Conservation (phyloP, 2,329 filamentous ascomycete genomes). For the Talaromyces atroroseus region DNA sequence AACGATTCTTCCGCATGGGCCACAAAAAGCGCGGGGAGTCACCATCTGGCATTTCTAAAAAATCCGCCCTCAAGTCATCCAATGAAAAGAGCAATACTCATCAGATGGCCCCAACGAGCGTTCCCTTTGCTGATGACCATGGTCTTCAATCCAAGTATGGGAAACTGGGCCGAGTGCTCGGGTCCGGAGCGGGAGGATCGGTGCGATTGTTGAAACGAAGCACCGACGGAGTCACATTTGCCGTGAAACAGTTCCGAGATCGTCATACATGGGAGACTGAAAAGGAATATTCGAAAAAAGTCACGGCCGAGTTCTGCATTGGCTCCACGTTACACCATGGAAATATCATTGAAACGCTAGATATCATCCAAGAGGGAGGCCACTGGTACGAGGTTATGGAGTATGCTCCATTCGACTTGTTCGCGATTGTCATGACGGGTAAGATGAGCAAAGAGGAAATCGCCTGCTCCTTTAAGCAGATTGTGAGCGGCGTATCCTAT, state of each 20-base stretch:
- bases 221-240: constrained; percentile 88
- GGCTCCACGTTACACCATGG: constrained; percentile 95
- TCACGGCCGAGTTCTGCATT: constrained; percentile 97
- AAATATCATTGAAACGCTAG: constrained; percentile 96
- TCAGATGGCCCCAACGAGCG: constrained; percentile 46
- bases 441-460: constrained; percentile 93
- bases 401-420: constrained; percentile 91
- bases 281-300: constrained; percentile 94
- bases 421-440: constrained; percentile 98
- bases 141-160: constrained; percentile 87
- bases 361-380: constrained; percentile 89
- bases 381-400: constrained; percentile 99
- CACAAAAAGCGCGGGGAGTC: constrained; percentile 62
- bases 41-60: constrained; percentile 55
- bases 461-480: constrained; percentile 86
- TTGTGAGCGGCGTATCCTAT: constrained; percentile 89
- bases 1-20: constrained; percentile 84
- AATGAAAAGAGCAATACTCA: constrained; percentile 49
- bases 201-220: constrained; percentile 90
- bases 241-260: constrained; percentile 93
- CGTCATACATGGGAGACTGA: constrained; percentile 90
- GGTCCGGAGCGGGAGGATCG: constrained; percentile 89
- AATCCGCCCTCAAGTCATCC: constrained; percentile 44
- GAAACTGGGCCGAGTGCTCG: constrained; percentile 88
- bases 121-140: constrained; percentile 93